These are phyloP conservation scores for Pseudoturritis turrita DNA, from an alignment of 345 rosid species.

Conservation along the genomic window DNA sequence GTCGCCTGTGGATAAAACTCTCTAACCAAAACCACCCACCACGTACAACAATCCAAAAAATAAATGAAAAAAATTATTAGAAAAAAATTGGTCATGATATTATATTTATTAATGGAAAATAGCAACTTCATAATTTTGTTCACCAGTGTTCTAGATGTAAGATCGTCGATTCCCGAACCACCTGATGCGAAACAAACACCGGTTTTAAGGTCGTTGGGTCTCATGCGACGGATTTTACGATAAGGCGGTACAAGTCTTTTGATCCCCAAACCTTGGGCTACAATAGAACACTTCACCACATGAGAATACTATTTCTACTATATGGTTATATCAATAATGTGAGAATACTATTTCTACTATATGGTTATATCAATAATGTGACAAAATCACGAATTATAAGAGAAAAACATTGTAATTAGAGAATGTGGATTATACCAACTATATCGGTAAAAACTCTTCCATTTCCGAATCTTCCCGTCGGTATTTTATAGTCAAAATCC, in stretches of 20 bases:
- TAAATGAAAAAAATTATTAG: background rate
- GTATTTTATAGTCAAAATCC: slow-evolving; percentile 35
- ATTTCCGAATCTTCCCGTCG: slow-evolving; percentile 58
- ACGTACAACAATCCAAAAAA: background rate
- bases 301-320: background rate
- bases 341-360: background rate
- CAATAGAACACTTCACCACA: background rate
- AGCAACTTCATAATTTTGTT: background rate
- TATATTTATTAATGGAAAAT: background rate
- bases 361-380: background rate
- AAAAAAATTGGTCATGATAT: background rate
- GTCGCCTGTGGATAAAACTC: slow-evolving; percentile 40
- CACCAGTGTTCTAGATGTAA: slow-evolving; percentile 40
- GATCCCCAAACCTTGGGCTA: slow-evolving; percentile 61
- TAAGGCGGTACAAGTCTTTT: slow-evolving; percentile 54
- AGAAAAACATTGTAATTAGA: background rate
- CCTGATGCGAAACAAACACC: slow-evolving; percentile 79
- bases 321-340: background rate
- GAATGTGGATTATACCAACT: slow-evolving; percentile 8
- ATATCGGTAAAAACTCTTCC: slow-evolving; percentile 56
- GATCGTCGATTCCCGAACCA: slow-evolving; percentile 60
- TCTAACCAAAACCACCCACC: slow-evolving; percentile 23
- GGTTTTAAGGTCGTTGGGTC: slow-evolving; percentile 40
- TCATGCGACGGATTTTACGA: slow-evolving; percentile 33
- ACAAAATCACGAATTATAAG: background rate